Evolutionary conservation across 169 alveolate species (phyloP).

Genomic region (Cryptosporidium ubiquitum): DNA sequence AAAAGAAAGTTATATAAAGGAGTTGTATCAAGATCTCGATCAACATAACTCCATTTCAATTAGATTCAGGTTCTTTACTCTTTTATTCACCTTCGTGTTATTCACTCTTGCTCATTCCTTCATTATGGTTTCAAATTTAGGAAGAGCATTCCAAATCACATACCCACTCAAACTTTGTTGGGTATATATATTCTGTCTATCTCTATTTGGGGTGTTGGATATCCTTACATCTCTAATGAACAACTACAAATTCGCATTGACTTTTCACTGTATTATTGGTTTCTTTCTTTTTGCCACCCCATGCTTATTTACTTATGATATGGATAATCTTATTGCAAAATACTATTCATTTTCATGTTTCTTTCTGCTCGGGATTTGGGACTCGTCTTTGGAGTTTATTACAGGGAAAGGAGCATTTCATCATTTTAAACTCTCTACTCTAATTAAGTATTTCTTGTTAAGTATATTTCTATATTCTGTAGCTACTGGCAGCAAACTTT

Average conservation of each 20-base stretch:
- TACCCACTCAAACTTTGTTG: slow-evolving; percentile 41
- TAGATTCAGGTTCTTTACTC: slow-evolving; percentile 29
- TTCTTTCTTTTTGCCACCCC: not conserved
- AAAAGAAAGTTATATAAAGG: slow-evolving; percentile 21
- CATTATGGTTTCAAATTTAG: slow-evolving; percentile 20
- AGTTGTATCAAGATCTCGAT: slow-evolving; percentile 22
- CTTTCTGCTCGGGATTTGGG: slow-evolving; percentile 65
- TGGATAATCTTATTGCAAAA: slow-evolving; percentile 3
- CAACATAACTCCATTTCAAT: slow-evolving; percentile 10
- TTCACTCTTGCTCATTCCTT: slow-evolving; percentile 10
- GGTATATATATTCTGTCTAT: slow-evolving; percentile 19
- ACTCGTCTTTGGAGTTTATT: slow-evolving; percentile 64
- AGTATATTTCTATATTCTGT: slow-evolving; percentile 39
- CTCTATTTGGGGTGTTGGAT: slow-evolving; percentile 25
- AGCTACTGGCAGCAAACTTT: slow-evolving; percentile 54
- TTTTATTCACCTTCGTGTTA: not conserved
- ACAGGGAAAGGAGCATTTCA: slow-evolving; percentile 59
- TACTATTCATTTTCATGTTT: slow-evolving; percentile 47
- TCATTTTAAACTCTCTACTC: slow-evolving; percentile 46
- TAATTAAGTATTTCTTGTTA: not conserved
- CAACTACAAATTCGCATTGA: slow-evolving; percentile 15
- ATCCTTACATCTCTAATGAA: slow-evolving; percentile 7
- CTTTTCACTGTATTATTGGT: slow-evolving; percentile 6
- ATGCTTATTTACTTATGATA: slow-evolving; percentile 38
- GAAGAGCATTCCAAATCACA: slow-evolving; percentile 49